These are phyloP conservation scores for Brasenia schreberi DNA, from an alignment of 164 flowering plant species.

Conservation along the genomic window DNA sequence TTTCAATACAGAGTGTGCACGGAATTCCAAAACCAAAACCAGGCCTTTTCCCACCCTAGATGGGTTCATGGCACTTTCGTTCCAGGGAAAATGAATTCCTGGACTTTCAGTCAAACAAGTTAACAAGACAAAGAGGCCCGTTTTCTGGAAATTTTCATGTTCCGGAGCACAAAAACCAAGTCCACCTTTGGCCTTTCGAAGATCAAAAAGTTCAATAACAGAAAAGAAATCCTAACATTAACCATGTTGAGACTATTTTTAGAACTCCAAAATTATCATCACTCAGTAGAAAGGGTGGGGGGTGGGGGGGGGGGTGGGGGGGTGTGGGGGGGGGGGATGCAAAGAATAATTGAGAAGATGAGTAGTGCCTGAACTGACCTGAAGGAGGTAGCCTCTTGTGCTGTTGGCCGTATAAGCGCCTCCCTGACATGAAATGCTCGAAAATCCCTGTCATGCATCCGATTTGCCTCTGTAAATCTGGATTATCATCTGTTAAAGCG, in stretches of 20 bases:
- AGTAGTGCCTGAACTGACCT: constrained; percentile 10
- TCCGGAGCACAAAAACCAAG: no score
- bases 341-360: neutral
- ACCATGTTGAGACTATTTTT: neutral
- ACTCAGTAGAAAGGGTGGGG: neutral
- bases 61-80: no score
- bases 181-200: neutral
- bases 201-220: neutral
- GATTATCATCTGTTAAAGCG: constrained; percentile 28
- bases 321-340: neutral
- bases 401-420: constrained; percentile 20
- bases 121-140: no score
- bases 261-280: neutral
- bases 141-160: no score
- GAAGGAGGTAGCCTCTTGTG: constrained; percentile 17
- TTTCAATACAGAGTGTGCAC: neutral
- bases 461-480: constrained; percentile 35
- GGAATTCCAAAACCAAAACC: neutral
- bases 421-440: constrained; percentile 32
- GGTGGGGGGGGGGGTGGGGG: neutral
- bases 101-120: no score
- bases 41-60: no score
- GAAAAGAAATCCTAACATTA: neutral
- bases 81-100: no score
- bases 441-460: constrained; percentile 44